Conservation (phyloP, 768 basidiomycete genomes). For the Flagelloscypha sp. region DNA sequence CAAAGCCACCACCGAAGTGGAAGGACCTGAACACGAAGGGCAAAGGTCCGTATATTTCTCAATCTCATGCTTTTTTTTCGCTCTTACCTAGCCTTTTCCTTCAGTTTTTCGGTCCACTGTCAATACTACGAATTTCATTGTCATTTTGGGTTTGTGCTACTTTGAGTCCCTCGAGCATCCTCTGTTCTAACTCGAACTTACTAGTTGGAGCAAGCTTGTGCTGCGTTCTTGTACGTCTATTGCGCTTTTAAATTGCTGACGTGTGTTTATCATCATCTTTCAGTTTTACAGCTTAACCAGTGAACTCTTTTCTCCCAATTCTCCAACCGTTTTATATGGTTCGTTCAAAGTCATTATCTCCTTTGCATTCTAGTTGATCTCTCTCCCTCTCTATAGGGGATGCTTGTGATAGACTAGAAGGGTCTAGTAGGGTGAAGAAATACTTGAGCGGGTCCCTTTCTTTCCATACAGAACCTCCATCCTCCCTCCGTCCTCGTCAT, state of each 20-base stretch:
- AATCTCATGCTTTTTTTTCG: conserved; percentile 1
- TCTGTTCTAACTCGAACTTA: conserved; percentile 45
- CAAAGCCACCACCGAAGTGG: conserved; percentile 64
- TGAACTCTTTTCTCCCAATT: conserved; percentile 83
- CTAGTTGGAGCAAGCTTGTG: conserved; percentile 77
- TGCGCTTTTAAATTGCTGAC: background rate
- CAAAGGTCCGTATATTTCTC: conserved; percentile 46
- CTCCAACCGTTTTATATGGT: conserved; percentile 73
- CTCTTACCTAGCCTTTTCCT: conserved; percentile 1
- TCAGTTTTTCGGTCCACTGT: conserved; percentile 43
- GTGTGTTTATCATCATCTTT: no score
- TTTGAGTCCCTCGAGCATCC: no score
- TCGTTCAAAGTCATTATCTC: no score
- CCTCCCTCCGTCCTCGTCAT: conserved; percentile 67
- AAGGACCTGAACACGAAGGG: conserved; percentile 67
- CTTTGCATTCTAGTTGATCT: conserved; percentile 3
- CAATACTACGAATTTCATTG: conserved; percentile 41
- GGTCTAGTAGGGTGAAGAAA: conserved; percentile 40
- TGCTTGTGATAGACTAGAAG: conserved; percentile 45
- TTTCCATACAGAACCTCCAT: conserved; percentile 80
- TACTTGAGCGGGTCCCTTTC: conserved; percentile 59
- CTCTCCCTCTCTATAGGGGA: no score
- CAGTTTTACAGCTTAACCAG: conserved; percentile 73
- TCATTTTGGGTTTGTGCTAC: no score
- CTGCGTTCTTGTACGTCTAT: conserved; percentile 43